Conservation (phyloP, 1,284 basidiomycete genomes). For the Cerrena zonata region DNA sequence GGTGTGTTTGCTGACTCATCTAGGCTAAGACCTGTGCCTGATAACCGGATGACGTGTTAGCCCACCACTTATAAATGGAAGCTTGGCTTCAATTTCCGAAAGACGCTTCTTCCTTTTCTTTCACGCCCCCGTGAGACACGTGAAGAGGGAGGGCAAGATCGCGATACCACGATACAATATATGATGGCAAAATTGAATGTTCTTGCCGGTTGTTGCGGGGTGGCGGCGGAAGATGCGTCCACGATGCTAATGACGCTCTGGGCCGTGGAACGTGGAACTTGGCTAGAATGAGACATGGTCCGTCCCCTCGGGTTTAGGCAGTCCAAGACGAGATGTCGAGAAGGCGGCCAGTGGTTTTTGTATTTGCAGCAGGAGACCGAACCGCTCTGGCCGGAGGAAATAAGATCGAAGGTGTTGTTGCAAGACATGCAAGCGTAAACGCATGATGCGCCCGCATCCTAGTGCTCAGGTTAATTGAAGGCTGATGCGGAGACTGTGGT, state of each 20-base stretch:
- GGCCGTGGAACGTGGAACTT: neutral
- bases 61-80: too few species aligned
- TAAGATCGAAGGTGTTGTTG: neutral
- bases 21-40: neutral
- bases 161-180: too few species aligned
- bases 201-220: neutral
- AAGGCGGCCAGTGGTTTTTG: too few species aligned
- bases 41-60: neutral
- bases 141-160: neutral
- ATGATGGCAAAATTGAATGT: neutral
- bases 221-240: neutral
- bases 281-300: neutral
- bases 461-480: neutral
- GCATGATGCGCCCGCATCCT: neutral
- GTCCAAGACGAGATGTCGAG: too few species aligned
- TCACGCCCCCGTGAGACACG: neutral
- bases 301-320: too few species aligned
- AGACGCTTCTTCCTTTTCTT: too few species aligned
- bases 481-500: neutral
- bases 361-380: too few species aligned
- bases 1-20: neutral
- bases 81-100: neutral
- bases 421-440: neutral
- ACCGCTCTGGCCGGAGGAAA: neutral
- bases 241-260: neutral